phyloP scores from a whole-genome alignment of 371 early-diverging fungal species.

The Mortierella sp. region DNA sequence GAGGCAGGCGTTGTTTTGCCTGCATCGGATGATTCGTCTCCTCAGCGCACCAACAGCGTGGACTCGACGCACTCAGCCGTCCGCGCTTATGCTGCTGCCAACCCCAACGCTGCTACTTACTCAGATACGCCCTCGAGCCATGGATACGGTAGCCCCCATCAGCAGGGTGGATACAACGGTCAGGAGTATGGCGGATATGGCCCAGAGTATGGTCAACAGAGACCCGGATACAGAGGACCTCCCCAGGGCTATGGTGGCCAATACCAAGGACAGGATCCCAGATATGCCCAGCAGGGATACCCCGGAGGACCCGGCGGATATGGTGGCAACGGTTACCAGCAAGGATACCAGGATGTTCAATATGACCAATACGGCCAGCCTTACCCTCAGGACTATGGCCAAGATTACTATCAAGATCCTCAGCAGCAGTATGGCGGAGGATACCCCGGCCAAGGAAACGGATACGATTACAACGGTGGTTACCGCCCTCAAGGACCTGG shows the following conservation, averaged over 20 bases:
- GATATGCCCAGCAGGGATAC: conserved; percentile 41
- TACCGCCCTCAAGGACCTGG: conserved; percentile 48
- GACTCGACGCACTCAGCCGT: conserved; percentile 37
- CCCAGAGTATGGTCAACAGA: conserved; percentile 21
- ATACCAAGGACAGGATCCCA: conserved; percentile 48
- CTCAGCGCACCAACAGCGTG: conserved; percentile 29
- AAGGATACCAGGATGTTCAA: conserved; percentile 39
- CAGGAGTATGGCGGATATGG: conserved; percentile 30
- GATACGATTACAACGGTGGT: conserved; percentile 31
- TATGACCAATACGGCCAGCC: conserved; percentile 58
- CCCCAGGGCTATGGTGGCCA: conserved; percentile 43
- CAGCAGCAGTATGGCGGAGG: conserved; percentile 45
- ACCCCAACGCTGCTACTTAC: conserved; percentile 39
- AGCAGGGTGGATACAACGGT: conserved; percentile 19
- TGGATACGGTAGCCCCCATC: conserved; percentile 20
- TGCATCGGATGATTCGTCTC: conserved; percentile 8
- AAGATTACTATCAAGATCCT: conserved; percentile 41
- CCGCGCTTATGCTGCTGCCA: conserved; percentile 42
- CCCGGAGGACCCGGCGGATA: conserved; percentile 30
- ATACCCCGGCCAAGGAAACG: conserved; percentile 28
- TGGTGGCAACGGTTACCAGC: conserved; percentile 33
- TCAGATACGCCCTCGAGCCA: conserved; percentile 31
- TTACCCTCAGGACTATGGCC: conserved; percentile 43
- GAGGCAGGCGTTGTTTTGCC: conserved; percentile 24
- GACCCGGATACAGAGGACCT: conserved; percentile 32